Base-by-base conservation (phyloP, 345 rosid genomes). In the Carallia pectinifolia region DNA sequence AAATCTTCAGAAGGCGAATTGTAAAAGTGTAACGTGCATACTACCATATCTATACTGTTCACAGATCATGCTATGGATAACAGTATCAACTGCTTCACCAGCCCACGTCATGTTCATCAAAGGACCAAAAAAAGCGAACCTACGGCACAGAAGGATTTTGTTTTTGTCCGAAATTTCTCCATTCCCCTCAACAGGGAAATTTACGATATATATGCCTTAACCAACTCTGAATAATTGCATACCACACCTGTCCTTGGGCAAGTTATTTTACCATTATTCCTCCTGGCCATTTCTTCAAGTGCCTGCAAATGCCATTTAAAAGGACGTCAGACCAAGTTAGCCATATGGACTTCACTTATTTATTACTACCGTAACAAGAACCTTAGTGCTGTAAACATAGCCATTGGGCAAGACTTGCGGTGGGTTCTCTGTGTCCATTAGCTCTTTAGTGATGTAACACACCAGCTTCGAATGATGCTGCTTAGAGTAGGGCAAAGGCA, bases 361-460 rank as follows among this genome's bases (percentile, higher is more conserved):
- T 56, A 70, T 37, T 29, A 58, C 27, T 58, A 68, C 33, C 58
- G 52, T 55, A 68, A 62, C 36, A 64, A 65, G 55, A 76, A 95
- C 99, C 99, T 92, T 95, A 23, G 96, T 75, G 80, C 98, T 90
- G 85, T 95, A 92, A 71, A 90, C 96, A 71, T 90, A 86, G 81
- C 97, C 99, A 68, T 92, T 95, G 59, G 99, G 99, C 63, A 95
- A 80, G 81, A 95, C 99, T 79, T 85, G 93, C 2, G 99, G 99
- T 38, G 99, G 99, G 77, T 95, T 95, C 88, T 92, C 99, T 2
- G 99, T 89, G 85, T 95, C 98, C 99, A 95, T 92, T 12, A 89
- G 83, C 80, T 92, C 94, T 81, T 90, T 95, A n/a, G 98, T 85
- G 78, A 95, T 92, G 80, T 86, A 92, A 81, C 98, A 95, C 63